A percentile compares a stretch with the other conserved stretches of the same genome.
Evolutionary conservation across 352 stramenopile species (phyloP).

Genomic region (Aphanomyces euteiches): DNA sequence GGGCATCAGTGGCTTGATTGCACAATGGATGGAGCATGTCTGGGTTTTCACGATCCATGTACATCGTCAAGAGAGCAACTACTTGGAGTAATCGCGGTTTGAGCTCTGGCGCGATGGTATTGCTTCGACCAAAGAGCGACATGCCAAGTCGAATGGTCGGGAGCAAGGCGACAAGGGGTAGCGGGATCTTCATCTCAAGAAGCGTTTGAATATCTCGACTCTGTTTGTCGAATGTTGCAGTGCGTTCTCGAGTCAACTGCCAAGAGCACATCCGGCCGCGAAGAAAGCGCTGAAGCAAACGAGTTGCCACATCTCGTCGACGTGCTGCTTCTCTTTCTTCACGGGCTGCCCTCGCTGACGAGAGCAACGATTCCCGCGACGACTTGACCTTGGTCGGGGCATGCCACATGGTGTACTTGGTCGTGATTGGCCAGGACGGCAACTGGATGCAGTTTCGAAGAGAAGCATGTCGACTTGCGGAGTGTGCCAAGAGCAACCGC

Average conservation of each 20-base stretch:
- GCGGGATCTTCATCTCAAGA: constrained; percentile 1
- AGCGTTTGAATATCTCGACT: constrained; percentile 16
- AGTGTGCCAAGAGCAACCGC: constrained; percentile 46
- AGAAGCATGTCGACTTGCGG: constrained; percentile 67
- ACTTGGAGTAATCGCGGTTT: neutral
- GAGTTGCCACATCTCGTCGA: neutral
- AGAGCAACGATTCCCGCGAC: neutral
- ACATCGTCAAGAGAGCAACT: neutral
- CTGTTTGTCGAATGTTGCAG: constrained; percentile 22
- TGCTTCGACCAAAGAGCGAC: neutral
- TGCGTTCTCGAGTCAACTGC: neutral
- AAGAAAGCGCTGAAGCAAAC: constrained; percentile 12
- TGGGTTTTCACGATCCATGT: neutral
- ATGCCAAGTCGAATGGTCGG: constrained; percentile 19
- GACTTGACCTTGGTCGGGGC: neutral
- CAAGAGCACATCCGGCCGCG: neutral
- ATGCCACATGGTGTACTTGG: constrained; percentile 9
- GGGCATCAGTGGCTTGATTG: neutral
- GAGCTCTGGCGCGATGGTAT: neutral
- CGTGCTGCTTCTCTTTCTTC: constrained; percentile 8
- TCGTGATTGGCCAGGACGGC: neutral
- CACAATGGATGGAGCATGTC: constrained; percentile 9
- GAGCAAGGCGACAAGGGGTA: constrained; percentile 15
- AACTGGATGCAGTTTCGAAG: constrained; percentile 32
- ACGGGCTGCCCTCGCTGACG: neutral